A percentile compares a stretch with the other conserved stretches of the same genome.
Evolutionary conservation across 2,329 filamentous ascomycete genomes (phyloP).

Genomic region (Emergomyces africanus): DNA sequence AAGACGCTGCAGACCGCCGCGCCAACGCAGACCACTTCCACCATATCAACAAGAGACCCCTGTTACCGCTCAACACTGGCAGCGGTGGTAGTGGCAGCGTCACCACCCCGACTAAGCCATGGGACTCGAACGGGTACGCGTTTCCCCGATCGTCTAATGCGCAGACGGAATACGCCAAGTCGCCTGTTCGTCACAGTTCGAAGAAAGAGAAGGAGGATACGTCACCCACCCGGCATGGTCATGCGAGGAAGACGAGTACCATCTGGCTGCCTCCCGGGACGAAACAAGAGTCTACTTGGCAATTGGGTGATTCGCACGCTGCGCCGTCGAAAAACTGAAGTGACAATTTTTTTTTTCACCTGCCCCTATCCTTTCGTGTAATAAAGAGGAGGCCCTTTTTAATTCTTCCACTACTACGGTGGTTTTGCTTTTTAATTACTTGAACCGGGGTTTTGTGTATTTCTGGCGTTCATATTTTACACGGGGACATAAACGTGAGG

Average conservation of each 20-base stretch:
- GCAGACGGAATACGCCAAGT: not conserved
- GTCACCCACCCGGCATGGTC: constrained; percentile 24
- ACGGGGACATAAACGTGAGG: not conserved
- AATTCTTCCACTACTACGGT: no score
- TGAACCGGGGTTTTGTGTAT: no score
- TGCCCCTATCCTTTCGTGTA: no score
- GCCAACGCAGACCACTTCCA: constrained; percentile 54
- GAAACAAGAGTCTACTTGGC: constrained; percentile 78
- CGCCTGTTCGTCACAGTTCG: constrained; percentile 12
- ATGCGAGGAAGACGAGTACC: constrained; percentile 27
- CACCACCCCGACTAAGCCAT: constrained; percentile 22
- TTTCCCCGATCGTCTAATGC: constrained; percentile 15
- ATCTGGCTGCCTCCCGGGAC: constrained; percentile 66
- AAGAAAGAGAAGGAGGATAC: constrained; percentile 33
- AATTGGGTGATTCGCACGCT: constrained; percentile 29
- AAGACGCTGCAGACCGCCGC: constrained; percentile 73
- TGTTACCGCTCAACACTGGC: constrained; percentile 51
- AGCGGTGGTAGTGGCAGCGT: not conserved
- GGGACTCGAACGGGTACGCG: constrained; percentile 26
- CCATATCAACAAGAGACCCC: constrained; percentile 39
- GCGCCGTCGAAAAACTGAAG: constrained; percentile 12
- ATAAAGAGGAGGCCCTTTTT: no score
- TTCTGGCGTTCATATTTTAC: not conserved
- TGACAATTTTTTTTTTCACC: no score
- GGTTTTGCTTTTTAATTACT: no score